These are phyloP conservation scores for Coemansia sp. DNA, from an alignment of 192 early-diverging fungal genomes.

Conservation along the genomic window DNA sequence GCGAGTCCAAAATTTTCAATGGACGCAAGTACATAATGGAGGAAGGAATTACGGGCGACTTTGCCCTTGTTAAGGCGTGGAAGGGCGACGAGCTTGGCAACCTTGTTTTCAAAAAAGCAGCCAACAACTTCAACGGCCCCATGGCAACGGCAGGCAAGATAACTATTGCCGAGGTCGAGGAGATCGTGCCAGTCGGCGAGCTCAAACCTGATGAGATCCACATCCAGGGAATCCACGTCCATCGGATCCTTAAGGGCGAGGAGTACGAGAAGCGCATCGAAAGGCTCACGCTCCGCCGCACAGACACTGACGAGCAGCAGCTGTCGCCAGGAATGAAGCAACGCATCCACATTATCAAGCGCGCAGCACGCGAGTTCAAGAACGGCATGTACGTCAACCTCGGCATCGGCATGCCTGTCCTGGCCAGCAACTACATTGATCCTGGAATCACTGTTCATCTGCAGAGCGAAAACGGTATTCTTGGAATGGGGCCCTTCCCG, in stretches of 20 bases:
- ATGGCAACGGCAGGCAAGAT: constrained; percentile 74
- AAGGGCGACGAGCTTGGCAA: constrained; percentile 80
- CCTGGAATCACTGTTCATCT: constrained; percentile 68
- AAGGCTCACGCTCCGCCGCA: constrained; percentile 58
- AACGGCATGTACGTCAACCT: constrained; percentile 74
- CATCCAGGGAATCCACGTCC: constrained; percentile 70
- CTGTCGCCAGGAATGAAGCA: constrained; percentile 44
- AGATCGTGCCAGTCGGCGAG: constrained; percentile 69
- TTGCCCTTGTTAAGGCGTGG: constrained; percentile 80
- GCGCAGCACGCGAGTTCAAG: constrained; percentile 77
- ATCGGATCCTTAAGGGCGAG: constrained; percentile 70
- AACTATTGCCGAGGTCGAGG: constrained; percentile 78
- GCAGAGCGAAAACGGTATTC: constrained; percentile 79
- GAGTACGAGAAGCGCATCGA: constrained; percentile 74
- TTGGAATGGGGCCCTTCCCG: constrained; percentile 77
- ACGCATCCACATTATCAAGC: constrained; percentile 69
- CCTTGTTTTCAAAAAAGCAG: constrained; percentile 67
- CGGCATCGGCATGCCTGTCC: constrained; percentile 79
- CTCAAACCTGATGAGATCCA: constrained; percentile 72
- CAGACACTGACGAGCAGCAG: constrained; percentile 29
- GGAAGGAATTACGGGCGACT: constrained; percentile 73
- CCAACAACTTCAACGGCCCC: constrained; percentile 76
- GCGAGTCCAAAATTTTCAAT: constrained; percentile 67
- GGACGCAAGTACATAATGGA: constrained; percentile 74
- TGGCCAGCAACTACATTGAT: constrained; percentile 72